Percentiles rank a stretch among this genome's conserved stretches.
These are phyloP conservation scores for Sarocladiaceae sp. DNA, from an alignment of 2,329 filamentous ascomycete species.

Conservation along the genomic window DNA sequence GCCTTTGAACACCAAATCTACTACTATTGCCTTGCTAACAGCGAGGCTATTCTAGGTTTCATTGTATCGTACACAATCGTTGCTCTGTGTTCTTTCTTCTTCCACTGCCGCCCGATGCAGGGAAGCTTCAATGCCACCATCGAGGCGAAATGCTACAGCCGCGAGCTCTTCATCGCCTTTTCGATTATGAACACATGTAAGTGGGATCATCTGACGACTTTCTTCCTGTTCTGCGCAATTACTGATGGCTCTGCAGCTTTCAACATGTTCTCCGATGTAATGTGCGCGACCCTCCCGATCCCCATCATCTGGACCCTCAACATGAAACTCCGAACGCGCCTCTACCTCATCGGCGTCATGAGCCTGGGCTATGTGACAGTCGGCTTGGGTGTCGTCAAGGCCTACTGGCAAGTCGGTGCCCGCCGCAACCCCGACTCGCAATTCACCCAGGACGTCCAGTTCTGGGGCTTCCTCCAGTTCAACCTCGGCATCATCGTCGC, in stretches of 20 bases:
- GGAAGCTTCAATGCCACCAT: slow-evolving; percentile 1
- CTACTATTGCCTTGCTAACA: neutral
- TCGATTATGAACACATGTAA: slow-evolving; percentile 7
- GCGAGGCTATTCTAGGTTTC: neutral
- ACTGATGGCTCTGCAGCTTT: neutral
- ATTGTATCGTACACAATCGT: neutral
- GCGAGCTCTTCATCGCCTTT: slow-evolving; percentile 4
- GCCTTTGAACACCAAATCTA: neutral
- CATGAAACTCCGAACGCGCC: slow-evolving; percentile 1
- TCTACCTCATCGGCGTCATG: slow-evolving; percentile 2
- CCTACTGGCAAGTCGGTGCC: neutral
- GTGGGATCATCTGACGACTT: neutral
- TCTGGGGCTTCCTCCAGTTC: slow-evolving; percentile 3
- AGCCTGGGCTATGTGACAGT: neutral
- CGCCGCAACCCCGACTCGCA: neutral
- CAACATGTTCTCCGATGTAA: slow-evolving; percentile 2
- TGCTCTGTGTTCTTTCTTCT: slow-evolving; percentile 7
- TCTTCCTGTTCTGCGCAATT: neutral
- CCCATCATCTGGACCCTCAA: slow-evolving; percentile 4
- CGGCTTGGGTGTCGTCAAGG: neutral
- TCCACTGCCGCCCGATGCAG: slow-evolving; percentile 7
- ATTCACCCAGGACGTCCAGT: neutral
- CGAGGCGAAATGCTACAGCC: slow-evolving; percentile 5
- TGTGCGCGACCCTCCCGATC: slow-evolving; percentile 1
- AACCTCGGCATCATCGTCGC: slow-evolving; percentile 3